Percentiles rank a stretch among this genome's conserved stretches.
These are phyloP conservation scores for Dendrobium nobile DNA, from an alignment of 106 monocot species.

Conservation along the genomic window DNA sequence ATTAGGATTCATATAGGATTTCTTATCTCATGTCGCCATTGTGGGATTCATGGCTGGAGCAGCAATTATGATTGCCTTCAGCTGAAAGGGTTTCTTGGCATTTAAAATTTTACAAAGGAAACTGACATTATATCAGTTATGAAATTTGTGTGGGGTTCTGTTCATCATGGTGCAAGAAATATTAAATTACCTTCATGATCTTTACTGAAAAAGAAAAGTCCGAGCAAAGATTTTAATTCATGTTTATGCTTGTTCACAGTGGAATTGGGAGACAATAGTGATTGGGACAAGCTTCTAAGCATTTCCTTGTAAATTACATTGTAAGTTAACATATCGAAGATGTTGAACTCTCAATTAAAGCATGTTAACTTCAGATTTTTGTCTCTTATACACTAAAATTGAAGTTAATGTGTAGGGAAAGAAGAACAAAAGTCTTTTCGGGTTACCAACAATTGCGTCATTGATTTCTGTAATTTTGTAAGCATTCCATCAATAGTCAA, in stretches of 20 bases:
- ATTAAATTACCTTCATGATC: background rate
- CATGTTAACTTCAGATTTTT: background rate
- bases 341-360: background rate
- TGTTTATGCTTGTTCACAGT: conserved; percentile 20
- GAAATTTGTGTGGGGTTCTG: conserved; percentile 45
- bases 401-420: conserved; percentile 38
- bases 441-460: conserved; percentile 70
- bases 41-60: conserved; percentile 85
- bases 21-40: conserved; percentile 65
- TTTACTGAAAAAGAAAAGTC: too few species aligned
- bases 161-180: conserved; percentile 40
- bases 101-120: conserved; percentile 46
- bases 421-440: conserved; percentile 63
- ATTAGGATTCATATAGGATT: conserved; percentile 56
- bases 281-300: conserved; percentile 43
- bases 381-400: background rate
- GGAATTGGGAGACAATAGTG: conserved; percentile 75
- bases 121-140: conserved; percentile 58
- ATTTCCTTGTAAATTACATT: conserved; percentile 52
- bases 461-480: conserved; percentile 54
- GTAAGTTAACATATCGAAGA: conserved; percentile 24
- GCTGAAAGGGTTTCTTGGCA: conserved; percentile 68
- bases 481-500: conserved; percentile 17
- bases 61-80: conserved; percentile 64
- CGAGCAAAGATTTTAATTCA: too few species aligned